Evolutionary conservation across 306 rosid genomes (phyloP), one percentile per base, ranked within the genome.

Genomic region (Glycine soja): DNA sequence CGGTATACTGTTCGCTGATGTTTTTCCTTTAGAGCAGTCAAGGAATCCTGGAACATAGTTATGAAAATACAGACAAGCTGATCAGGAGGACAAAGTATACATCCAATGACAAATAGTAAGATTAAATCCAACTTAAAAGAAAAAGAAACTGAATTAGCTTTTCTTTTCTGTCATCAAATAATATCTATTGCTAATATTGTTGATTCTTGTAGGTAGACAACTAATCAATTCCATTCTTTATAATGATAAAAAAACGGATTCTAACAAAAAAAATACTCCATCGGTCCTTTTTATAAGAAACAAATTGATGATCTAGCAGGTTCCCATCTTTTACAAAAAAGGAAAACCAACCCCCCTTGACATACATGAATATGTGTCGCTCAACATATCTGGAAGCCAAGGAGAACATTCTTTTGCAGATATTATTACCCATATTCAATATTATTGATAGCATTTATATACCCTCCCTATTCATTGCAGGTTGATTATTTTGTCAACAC

Each of bases 1-100:
- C 99, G 98, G 85, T 95, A 95, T 67, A 95, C 99, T 59, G 99
- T 95, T 80, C 99, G 90, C 86, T 95, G 99, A 53, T 95, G 93
- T 88, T 93, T 95, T 43, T 93, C 96, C 77, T 46, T 86, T 16
- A 95, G 88, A 79, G 97, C 86, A 84, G 86, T 93, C 87, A 95
- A 82, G 73, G 99, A 95, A 85, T 92, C 96, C 99, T 95, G 86
- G 72, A n/a, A 80, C 61, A 50, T 40, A 76, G 84, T 80, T 54
- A 74, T 6, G 56, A 74, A 83, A 72, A 84, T 53, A 13, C 14
- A 86, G 42, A 75, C 6, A 51, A 51, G 65, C 66, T 45, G 72
- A 80, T 66, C 62, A 46, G 38, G 76, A 53, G 70, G 16, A 58
- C 58, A 70, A 76, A 43, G 42, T 36, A 73, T 51, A n/a, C 42